These are phyloP conservation scores for Fraxinus floribunda DNA, from an alignment of 305 asterid genomes.

Conservation along the genomic window DNA sequence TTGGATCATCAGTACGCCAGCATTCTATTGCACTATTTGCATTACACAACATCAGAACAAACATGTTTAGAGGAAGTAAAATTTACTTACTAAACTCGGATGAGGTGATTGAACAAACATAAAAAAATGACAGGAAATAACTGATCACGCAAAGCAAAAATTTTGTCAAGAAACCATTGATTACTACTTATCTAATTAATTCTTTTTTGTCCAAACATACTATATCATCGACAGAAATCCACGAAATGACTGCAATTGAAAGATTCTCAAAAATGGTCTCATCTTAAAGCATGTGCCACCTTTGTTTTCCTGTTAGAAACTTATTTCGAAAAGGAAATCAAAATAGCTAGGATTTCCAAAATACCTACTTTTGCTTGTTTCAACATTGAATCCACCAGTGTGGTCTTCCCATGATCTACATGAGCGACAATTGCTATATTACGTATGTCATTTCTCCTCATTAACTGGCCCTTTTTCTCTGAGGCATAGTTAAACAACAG, in stretches of 20 bases:
- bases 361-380: slow-evolving; percentile 84
- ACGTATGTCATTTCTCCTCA: slow-evolving; percentile 75
- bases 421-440: slow-evolving; percentile 97
- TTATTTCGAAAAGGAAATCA: slow-evolving; percentile 13
- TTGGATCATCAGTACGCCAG: not conserved
- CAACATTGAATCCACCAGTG: slow-evolving; percentile 92
- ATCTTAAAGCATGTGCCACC: not conserved
- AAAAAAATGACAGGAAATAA: not conserved
- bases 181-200: not conserved
- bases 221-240: not conserved
- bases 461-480: slow-evolving; percentile 64
- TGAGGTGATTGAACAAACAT: not conserved
- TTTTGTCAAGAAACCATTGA: not conserved
- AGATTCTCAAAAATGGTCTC: not conserved
- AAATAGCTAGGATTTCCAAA: slow-evolving; percentile 17
- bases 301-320: not conserved
- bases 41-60: not conserved
- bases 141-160: not conserved
- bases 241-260: not conserved
- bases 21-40: not conserved
- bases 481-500: slow-evolving; percentile 28
- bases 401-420: slow-evolving; percentile 98
- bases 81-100: not conserved
- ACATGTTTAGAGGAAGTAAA: not conserved
- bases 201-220: not conserved